These are phyloP conservation scores for Amanita rubescens DNA, from an alignment of 768 basidiomycete species.

Conservation along the genomic window DNA sequence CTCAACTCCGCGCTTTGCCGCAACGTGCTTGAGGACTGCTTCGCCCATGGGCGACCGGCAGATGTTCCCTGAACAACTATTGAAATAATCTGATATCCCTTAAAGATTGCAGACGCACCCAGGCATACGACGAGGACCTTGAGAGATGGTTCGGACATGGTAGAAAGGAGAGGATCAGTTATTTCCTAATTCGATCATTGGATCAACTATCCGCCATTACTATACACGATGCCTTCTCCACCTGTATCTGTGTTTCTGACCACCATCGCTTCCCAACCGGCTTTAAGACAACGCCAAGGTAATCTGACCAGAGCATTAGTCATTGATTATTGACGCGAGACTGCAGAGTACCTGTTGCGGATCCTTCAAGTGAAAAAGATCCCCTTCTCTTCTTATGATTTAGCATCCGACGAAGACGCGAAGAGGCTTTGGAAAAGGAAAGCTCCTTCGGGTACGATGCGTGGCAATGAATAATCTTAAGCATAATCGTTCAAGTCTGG, in stretches of 20 bases:
- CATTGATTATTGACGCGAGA: background rate
- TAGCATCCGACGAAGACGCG: constrained; percentile 78
- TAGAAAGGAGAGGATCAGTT: background rate
- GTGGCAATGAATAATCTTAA: background rate
- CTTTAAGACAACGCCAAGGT: constrained; percentile 78
- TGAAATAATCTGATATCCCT: background rate
- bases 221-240: constrained; percentile 80
- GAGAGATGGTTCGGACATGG: constrained; percentile 24
- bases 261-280: constrained; percentile 80
- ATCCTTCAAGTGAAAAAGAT: constrained; percentile 85
- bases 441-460: constrained; percentile 52
- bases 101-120: constrained; percentile 21
- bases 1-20: constrained; percentile 55
- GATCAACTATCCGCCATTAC: background rate
- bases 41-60: constrained; percentile 92
- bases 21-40: constrained; percentile 70
- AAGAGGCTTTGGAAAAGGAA: constrained; percentile 78
- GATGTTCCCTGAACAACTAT: constrained; percentile 56
- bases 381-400: constrained; percentile 72
- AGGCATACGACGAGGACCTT: constrained; percentile 73
- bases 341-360: constrained; percentile 69
- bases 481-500: constrained; percentile 2
- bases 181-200: constrained; percentile 1
- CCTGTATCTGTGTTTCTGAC: constrained; percentile 81
- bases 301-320: background rate